Conservation (phyloP, 176 grass and related monocot species). For the Cocos nucifera region DNA sequence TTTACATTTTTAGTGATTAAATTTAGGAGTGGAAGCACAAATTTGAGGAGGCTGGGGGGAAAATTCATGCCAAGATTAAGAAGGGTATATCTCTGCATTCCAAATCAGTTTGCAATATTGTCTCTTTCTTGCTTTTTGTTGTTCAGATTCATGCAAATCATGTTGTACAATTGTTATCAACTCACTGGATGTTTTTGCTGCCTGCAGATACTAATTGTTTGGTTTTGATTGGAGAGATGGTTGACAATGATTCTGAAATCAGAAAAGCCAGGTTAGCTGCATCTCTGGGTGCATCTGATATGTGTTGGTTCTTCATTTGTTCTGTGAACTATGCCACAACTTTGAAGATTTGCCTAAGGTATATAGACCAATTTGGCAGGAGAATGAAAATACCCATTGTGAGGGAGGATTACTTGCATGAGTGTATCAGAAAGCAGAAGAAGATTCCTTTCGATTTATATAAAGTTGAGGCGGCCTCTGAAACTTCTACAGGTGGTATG, state of each 20-base stretch:
- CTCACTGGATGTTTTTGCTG: too few species aligned
- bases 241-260: constrained; percentile 58
- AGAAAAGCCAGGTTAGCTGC: constrained; percentile 65
- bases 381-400: constrained; percentile 84
- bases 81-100: constrained; percentile 41
- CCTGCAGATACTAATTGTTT: constrained; percentile 76
- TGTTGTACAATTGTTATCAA: too few species aligned
- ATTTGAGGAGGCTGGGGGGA: constrained; percentile 55
- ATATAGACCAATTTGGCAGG: constrained; percentile 42
- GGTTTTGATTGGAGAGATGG: constrained; percentile 52
- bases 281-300: constrained; percentile 4
- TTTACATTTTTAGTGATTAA: too few species aligned
- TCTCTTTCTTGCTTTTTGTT: too few species aligned
- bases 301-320: constrained; percentile 3
- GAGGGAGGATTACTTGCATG: constrained; percentile 56
- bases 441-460: constrained; percentile 71
- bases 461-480: constrained; percentile 47
- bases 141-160: too few species aligned
- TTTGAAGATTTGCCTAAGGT: constrained; percentile 1
- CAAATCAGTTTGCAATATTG: neutral
- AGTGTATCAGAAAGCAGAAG: constrained; percentile 62
- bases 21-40: constrained; percentile 59
- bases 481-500: constrained; percentile 54
- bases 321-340: neutral
- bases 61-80: constrained; percentile 54